phyloP scores from a whole-genome alignment of 495 filamentous ascomycete genomes.

The Lepraria neglecta region DNA sequence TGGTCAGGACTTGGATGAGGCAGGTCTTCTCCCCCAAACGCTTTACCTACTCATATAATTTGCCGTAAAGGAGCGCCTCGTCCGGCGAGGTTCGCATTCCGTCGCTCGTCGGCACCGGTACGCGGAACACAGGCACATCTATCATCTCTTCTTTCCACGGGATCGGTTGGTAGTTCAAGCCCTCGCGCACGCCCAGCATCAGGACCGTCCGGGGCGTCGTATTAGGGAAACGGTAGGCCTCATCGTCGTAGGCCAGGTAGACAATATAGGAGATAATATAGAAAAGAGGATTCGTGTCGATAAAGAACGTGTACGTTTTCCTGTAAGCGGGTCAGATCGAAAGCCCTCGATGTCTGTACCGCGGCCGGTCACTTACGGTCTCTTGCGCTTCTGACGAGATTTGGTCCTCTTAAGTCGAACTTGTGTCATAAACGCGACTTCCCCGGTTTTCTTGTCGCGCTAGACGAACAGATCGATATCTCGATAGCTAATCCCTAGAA shows the following conservation, averaged over 20 bases:
- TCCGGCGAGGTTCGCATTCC: background rate
- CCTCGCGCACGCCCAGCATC: constrained; percentile 6
- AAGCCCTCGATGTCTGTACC: background rate
- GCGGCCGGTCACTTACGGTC: background rate
- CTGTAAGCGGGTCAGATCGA: constrained; percentile 1
- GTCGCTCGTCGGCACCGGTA: background rate
- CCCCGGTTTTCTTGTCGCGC: constrained; percentile 17
- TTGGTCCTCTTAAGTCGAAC: constrained; percentile 11
- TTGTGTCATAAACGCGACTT: constrained; percentile 9
- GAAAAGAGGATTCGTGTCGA: constrained; percentile 11
- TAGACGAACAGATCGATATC: constrained; percentile 18
- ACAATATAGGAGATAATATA: constrained; percentile 24
- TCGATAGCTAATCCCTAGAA: constrained; percentile 15
- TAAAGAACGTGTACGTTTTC: constrained; percentile 21
- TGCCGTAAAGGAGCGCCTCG: background rate
- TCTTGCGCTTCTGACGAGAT: constrained; percentile 14
- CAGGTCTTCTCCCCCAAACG: constrained; percentile 12
- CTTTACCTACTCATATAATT: constrained; percentile 15
- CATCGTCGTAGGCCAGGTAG: constrained; percentile 22
- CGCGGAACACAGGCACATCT: constrained; percentile 19
- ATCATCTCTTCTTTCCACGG: constrained; percentile 17
- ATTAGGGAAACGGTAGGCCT: constrained; percentile 19
- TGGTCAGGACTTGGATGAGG: constrained; percentile 22
- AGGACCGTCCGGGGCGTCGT: constrained; percentile 16
- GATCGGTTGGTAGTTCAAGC: constrained; percentile 16